phyloP scores from a whole-genome alignment of 768 basidiomycete species.

The Solioccasus polychromus region DNA sequence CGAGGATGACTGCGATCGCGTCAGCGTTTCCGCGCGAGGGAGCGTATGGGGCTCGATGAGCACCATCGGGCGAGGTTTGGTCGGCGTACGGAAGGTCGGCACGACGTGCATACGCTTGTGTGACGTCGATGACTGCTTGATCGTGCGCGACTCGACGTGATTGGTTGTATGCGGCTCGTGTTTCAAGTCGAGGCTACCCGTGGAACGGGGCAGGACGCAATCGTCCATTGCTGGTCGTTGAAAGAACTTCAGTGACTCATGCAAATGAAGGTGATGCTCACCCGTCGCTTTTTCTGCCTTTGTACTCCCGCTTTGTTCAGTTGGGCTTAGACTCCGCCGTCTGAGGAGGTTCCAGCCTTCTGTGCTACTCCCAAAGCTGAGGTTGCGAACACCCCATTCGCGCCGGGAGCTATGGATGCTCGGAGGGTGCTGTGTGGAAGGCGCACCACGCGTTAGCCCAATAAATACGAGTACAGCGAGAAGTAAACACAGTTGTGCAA shows the following conservation, averaged over 20 bases:
- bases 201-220: slow-evolving; percentile 3
- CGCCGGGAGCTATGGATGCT: slow-evolving; percentile 32
- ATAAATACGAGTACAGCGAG: slow-evolving; percentile 85
- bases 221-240: background rate
- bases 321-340: slow-evolving; percentile 33
- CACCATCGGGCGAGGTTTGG: slow-evolving; percentile 11
- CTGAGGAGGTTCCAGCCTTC: slow-evolving; percentile 22
- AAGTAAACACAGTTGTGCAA: slow-evolving; percentile 83
- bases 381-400: slow-evolving; percentile 55
- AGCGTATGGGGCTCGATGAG: slow-evolving; percentile 25
- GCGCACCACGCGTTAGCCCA: slow-evolving; percentile 70
- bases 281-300: slow-evolving; percentile 14
- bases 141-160: too few relatives aligned
- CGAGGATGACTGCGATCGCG: slow-evolving; percentile 23
- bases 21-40: slow-evolving; percentile 16
- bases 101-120: slow-evolving; percentile 4
- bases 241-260: background rate
- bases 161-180: background rate
- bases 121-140: too few relatives aligned
- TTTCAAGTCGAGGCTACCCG: background rate
- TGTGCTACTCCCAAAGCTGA: slow-evolving; percentile 58
- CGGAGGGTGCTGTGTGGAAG: slow-evolving; percentile 33
- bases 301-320: slow-evolving; percentile 8
- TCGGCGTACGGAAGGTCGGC: slow-evolving; percentile 20
- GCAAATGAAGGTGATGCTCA: slow-evolving; percentile 1